Conservation (phyloP, 2,329 filamentous ascomycete genomes). For the Cercospora zeae-maydis region DNA sequence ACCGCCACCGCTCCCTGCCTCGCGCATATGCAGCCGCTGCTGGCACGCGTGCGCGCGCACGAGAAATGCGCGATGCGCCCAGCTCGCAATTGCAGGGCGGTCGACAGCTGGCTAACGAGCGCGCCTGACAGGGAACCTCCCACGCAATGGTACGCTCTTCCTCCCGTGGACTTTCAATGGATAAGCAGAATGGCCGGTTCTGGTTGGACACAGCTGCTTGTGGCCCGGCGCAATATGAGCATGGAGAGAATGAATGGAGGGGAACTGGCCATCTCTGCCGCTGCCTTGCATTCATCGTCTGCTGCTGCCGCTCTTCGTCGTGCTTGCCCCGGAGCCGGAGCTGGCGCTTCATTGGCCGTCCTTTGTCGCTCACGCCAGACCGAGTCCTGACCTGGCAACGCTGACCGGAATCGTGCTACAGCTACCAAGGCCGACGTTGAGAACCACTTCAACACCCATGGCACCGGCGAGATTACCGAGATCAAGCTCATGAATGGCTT, state of each 20-base stretch:
- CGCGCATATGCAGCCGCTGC: conserved; percentile 3
- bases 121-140: conserved; percentile 69
- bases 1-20: not conserved
- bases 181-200: conserved; percentile 25
- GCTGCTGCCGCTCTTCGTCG: conserved; percentile 14
- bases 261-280: conserved; percentile 22
- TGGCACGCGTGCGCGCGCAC: not conserved
- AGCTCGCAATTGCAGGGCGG: conserved; percentile 13
- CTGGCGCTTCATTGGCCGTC: conserved; percentile 21
- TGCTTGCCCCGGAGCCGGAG: conserved; percentile 30
- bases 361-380: conserved; percentile 14
- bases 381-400: conserved; percentile 33
- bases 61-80: not conserved
- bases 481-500: conserved; percentile 99
- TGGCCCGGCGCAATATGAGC: conserved; percentile 20
- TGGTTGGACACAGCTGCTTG: conserved; percentile 18
- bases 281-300: conserved; percentile 14
- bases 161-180: conserved; percentile 30
- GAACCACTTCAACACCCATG: conserved; percentile 90
- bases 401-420: conserved; percentile 53
- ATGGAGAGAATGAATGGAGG: conserved; percentile 17
- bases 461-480: conserved; percentile 94
- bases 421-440: conserved; percentile 97
- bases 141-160: conserved; percentile 75
- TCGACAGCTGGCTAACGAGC: conserved; percentile 7